Conservation (phyloP, 31 red algal genomes). For the Asparagopsis taxiformis region DNA sequence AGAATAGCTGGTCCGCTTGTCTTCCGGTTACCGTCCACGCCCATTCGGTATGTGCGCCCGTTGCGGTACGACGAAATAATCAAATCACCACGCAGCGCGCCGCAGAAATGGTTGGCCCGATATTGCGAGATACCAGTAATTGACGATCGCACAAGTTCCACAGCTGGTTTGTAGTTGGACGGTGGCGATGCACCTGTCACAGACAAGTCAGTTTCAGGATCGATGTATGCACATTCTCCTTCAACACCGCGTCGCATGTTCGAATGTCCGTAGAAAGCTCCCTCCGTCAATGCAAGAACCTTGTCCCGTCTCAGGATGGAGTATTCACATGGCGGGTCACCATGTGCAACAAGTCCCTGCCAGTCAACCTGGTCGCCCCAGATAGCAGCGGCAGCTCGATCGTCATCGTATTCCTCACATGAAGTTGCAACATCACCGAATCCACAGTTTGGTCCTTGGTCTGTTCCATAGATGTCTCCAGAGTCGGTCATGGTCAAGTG, state of each 20-base stretch:
- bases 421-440: slow-evolving; percentile 52
- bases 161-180: slow-evolving; percentile 30
- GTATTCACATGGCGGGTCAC: slow-evolving; percentile 11
- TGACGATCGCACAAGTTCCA: slow-evolving; percentile 25
- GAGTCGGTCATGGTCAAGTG: slow-evolving; percentile 32
- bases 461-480: slow-evolving; percentile 46
- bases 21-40: slow-evolving; percentile 10
- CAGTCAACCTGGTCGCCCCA: slow-evolving; percentile 15
- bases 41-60: slow-evolving; percentile 40
- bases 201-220: slow-evolving; percentile 46
- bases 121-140: slow-evolving; percentile 66
- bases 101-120: slow-evolving; percentile 57
- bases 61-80: slow-evolving; percentile 55
- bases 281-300: slow-evolving; percentile 37
- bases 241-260: slow-evolving; percentile 54
- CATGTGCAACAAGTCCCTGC: slow-evolving; percentile 22
- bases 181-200: slow-evolving; percentile 20
- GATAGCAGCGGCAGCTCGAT: background rate
- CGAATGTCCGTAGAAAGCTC: slow-evolving; percentile 58
- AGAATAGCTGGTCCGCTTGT: slow-evolving; percentile 30
- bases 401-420: slow-evolving; percentile 34
- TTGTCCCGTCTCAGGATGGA: slow-evolving; percentile 37
- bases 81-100: slow-evolving; percentile 38
- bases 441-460: slow-evolving; percentile 70
- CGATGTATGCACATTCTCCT: slow-evolving; percentile 65